Base-by-base conservation (phyloP, 2,329 filamentous ascomycete species). In the Teratosphaeria gauchensis region DNA sequence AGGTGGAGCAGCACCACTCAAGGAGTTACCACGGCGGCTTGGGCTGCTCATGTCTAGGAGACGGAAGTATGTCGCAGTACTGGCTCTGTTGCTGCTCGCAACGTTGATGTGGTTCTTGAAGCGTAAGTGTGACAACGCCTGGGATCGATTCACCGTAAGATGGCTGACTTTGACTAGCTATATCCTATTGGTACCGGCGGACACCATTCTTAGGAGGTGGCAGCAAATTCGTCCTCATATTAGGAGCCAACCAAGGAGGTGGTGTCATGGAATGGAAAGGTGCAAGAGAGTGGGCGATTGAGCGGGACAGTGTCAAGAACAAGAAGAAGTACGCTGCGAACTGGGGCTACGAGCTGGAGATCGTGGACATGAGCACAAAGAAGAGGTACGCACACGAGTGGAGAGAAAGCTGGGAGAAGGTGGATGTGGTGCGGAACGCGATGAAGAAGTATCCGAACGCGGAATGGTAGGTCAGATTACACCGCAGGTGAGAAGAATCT, bases 181-280 rank as follows among this genome's bases (percentile, higher is more conserved):
- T 85, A 51, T 74, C 80, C 58, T 77, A 80, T 62, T 70, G 74
- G 61, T 96, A 89, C 78, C 84, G 90, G 68, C 82, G 89, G 75
- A 81, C 87, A 53, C 77, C 85, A 38, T 82, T 82, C 74, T 79
- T 95, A 3, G 92, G 92, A 55, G 89, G 89, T 54, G 94, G 94
- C 21, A 86, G 87, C 70, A 97, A 96, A 69, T 92, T 88, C 70
- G 94, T 99, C 64, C 88, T 99, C 57, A 91, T 99, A 62, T 80
- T 97, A 21, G 92, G 89, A 28, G 92, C 94, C 58, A 99, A 99
- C 70, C 83, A 95, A 63, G 94, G 94, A 54, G 94, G 94, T 60
- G 94, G 94, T 68, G 94, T 99, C 7, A 97, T 97, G 91, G 92
- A 96, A 71, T 96, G 91, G 92, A 99, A 99, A 74, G 92, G 92